Base-by-base conservation (phyloP, 305 asterid genomes). In the Solanum chacoense region DNA sequence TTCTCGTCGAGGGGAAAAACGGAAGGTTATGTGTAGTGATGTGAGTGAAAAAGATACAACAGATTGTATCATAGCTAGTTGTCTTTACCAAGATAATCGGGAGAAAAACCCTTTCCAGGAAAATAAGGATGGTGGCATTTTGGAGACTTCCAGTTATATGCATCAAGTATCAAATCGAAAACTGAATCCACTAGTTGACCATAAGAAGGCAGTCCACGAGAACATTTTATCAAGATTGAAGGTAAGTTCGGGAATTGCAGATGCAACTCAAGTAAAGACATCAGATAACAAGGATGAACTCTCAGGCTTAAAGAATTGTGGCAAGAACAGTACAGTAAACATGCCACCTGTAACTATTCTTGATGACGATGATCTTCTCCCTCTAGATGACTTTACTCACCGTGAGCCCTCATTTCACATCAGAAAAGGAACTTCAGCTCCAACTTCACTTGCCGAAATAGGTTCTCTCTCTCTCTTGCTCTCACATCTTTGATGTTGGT, bases 311-410 rank as follows among this genome's bases (percentile, higher is more conserved):
- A 72, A 74, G 89, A 87, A 85, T 88, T 84, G 86, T 38, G 83
- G 75, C 88, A 91, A 55, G 71, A 42, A 67, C 88, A 87, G 73
- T 89, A 91, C 87, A 75, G 75, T 89, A 32, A 50, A 50, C 87
- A 90, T 81, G 36, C 73, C 83, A 87, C 85, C 88, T 65, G 85
- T 91, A 88, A 78, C 90, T 88, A 63, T 87, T 67, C 71, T 84
- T 71, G 88, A 40, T 80, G 84, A 50, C 5, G 97, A 95, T 88
- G 98, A 93, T 85, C 93, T 92, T 42, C 87, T 94, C 90, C 77
- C 88, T 91, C 92, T 90, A 87, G 95, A 90, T 71, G 91, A 91
- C 83, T 87, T 78, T 14, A 90, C 79, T 84, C 90, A 90, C 40
- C 73, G 78, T 75, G 90, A 91, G 87, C 77, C 93, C 55, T 79